A percentile compares a stretch with the other conserved stretches of the same genome.
These are phyloP conservation scores for Gossypium gossypioides DNA, from an alignment of 441 rosid species.

Conservation along the genomic window DNA sequence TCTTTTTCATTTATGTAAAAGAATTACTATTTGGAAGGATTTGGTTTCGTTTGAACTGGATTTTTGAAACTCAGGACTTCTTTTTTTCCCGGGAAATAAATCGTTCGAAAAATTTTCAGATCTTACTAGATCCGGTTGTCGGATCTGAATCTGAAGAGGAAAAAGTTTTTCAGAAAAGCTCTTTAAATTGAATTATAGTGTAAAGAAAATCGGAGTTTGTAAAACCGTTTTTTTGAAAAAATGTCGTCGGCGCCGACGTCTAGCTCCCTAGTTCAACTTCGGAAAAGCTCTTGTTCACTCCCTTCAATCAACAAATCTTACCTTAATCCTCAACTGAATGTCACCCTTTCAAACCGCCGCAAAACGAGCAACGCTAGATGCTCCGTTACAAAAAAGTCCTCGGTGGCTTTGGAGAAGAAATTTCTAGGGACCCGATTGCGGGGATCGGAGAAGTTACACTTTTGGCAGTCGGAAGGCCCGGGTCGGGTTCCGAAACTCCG, in stretches of 20 bases:
- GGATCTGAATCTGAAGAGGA: constrained; percentile 3
- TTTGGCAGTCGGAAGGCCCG: constrained; percentile 83
- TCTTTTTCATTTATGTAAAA: background rate
- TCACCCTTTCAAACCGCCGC: constrained; percentile 18
- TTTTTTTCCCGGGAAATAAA: background rate
- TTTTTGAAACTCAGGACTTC: background rate
- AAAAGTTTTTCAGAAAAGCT: background rate
- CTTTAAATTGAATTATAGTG: background rate
- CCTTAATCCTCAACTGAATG: constrained; percentile 26
- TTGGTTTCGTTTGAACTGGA: background rate
- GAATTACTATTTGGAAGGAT: background rate
- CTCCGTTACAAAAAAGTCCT: constrained; percentile 12
- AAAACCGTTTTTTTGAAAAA: background rate
- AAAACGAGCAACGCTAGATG: constrained; percentile 19
- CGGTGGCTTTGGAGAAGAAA: constrained; percentile 31
- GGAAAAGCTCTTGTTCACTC: constrained; percentile 17
- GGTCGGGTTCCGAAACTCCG: constrained; percentile 63
- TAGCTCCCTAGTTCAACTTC: constrained; percentile 24
- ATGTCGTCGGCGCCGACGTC: constrained; percentile 35
- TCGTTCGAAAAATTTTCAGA: background rate
- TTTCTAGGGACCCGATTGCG: constrained; percentile 44
- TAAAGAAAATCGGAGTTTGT: background rate
- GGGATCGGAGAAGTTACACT: constrained; percentile 41
- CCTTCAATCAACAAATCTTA: constrained; percentile 21
- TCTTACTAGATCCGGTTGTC: background rate